phyloP scores from a whole-genome alignment of 192 early-diverging fungal species.

The Coemansia sp. region DNA sequence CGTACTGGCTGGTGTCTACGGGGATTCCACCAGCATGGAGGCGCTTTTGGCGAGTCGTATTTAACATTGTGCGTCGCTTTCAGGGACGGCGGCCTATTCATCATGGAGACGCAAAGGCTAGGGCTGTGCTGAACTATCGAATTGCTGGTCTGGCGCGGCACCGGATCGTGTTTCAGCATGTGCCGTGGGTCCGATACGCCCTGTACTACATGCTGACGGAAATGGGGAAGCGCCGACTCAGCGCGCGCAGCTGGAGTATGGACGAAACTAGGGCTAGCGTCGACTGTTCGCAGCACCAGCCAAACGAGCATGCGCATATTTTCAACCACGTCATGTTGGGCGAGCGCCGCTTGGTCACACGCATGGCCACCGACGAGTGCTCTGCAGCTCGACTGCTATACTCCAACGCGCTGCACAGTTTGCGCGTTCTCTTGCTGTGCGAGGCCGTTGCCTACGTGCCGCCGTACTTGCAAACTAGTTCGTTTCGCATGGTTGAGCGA shows the following conservation, averaged over 20 bases:
- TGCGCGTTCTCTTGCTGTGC: slow-evolving; percentile 22
- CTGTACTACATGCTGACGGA: slow-evolving; percentile 22
- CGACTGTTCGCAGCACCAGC: neutral
- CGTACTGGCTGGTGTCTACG: neutral
- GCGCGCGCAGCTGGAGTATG: slow-evolving; percentile 1
- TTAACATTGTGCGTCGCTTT: neutral
- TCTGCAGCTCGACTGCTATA: slow-evolving; percentile 24
- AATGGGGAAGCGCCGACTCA: slow-evolving; percentile 11
- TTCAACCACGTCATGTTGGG: neutral
- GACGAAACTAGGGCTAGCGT: neutral
- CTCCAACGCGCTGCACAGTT: slow-evolving; percentile 23
- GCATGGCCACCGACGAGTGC: slow-evolving; percentile 27
- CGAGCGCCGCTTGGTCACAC: slow-evolving; percentile 5
- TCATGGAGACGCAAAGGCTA: too few species aligned
- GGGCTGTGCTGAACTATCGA: too few species aligned
- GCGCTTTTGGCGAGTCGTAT: neutral
- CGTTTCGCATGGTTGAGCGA: slow-evolving; percentile 10
- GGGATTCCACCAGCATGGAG: neutral
- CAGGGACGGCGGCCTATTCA: neutral
- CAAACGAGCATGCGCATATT: neutral
- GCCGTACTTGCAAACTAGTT: slow-evolving; percentile 17
- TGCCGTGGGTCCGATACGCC: slow-evolving; percentile 24
- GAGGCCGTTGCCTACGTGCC: slow-evolving; percentile 18
- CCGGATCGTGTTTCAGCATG: slow-evolving; percentile 11
- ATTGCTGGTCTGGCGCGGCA: slow-evolving; percentile 33